Percentiles rank a stretch among this genome's conserved stretches.
phyloP scores from a whole-genome alignment of 2,329 filamentous ascomycete species.

The Cephalotrichum gorgonifer region DNA sequence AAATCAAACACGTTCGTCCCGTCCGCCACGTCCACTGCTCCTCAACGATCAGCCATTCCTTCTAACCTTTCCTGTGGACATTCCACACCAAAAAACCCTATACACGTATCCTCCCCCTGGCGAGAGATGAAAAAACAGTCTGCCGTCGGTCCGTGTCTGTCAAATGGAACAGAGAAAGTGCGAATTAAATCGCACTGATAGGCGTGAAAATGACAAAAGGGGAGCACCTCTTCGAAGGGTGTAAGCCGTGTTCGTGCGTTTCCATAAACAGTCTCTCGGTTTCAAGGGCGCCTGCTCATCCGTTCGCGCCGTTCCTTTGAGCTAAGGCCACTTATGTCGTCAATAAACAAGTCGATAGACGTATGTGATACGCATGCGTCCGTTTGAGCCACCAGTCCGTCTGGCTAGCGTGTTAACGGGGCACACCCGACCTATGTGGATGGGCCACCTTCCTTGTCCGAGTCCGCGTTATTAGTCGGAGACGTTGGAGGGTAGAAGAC shows the following conservation, averaged over 20 bases:
- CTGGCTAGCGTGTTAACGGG: not conserved
- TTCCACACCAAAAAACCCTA: not conserved
- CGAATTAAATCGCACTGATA: not conserved
- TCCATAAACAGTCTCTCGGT: not conserved
- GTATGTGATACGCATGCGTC: too few relatives aligned
- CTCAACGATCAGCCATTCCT: not conserved
- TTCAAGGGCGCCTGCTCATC: not conserved
- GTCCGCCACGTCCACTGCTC: too few relatives aligned
- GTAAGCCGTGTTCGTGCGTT: not conserved
- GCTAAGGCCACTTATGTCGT: not conserved
- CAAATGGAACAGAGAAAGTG: not conserved
- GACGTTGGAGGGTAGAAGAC: conserved; percentile 20
- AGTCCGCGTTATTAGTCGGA: conserved; percentile 1
- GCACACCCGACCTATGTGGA: not conserved
- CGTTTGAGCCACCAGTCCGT: too few relatives aligned
- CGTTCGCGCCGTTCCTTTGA: not conserved
- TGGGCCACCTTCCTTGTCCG: not conserved
- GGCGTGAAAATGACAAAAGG: not conserved
- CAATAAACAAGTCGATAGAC: too few relatives aligned
- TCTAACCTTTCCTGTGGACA: not conserved
- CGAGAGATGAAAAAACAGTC: not conserved
- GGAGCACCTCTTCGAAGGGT: too few relatives aligned
- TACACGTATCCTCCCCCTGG: not conserved
- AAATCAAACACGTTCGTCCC: not conserved
- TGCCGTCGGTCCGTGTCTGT: not conserved